These are phyloP conservation scores for Ambrosia artemisiifolia DNA, from an alignment of 129 eudicot species.

Conservation along the genomic window DNA sequence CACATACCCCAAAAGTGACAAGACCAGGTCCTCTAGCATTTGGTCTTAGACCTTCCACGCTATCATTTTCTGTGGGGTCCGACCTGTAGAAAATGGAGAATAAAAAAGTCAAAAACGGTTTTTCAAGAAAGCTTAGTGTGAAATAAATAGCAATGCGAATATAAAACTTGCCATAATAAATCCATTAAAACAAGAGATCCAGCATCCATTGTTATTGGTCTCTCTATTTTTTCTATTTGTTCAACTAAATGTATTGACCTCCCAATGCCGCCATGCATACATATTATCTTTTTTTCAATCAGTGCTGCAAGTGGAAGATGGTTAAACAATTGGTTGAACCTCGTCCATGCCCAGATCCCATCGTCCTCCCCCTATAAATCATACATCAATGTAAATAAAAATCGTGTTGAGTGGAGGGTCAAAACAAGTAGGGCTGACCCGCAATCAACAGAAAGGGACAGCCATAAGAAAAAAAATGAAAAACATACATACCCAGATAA, in stretches of 20 bases:
- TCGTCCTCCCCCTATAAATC: conserved; percentile 84
- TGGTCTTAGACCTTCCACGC: conserved; percentile 95
- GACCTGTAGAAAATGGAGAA: conserved; percentile 50
- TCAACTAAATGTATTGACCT: conserved; percentile 89
- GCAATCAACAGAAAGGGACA: too few relatives aligned
- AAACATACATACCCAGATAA: background rate
- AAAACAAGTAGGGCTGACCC: background rate
- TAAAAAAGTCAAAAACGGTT: conserved; percentile 9
- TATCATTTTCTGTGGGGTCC: conserved; percentile 96
- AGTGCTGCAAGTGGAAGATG: conserved; percentile 96
- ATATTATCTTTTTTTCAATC: conserved; percentile 89
- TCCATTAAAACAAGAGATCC: conserved; percentile 98
- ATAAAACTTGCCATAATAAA: conserved; percentile 65
- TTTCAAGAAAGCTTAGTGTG: conserved; percentile 13
- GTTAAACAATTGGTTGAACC: conserved; percentile 87
- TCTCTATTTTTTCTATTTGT: conserved; percentile 82
- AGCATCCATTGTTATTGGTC: conserved; percentile 95
- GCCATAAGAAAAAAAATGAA: background rate
- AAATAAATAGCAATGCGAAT: background rate
- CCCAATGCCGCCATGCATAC: conserved; percentile 99
- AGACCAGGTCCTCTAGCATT: conserved; percentile 99
- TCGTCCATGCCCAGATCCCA: conserved; percentile 97
- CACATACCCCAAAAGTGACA: conserved; percentile 98
- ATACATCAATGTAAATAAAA: conserved; percentile 6
- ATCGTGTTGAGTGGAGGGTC: background rate